Evolutionary conservation across 225 moss, liverwort and hornwort genomes (phyloP).

Genomic region (Physcomitrium patens): DNA sequence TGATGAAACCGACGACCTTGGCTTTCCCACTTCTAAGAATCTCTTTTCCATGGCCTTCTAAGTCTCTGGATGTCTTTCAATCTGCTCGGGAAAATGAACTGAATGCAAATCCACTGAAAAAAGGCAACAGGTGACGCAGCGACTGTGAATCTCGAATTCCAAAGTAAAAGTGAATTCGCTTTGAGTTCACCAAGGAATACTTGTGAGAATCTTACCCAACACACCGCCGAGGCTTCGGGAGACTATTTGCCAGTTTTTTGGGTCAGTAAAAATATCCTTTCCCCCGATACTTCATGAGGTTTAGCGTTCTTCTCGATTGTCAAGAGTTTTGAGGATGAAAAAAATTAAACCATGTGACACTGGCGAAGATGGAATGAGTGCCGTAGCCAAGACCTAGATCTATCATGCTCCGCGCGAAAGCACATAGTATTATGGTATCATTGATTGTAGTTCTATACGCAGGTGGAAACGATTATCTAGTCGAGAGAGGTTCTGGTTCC

Average conservation of each 20-base stretch:
- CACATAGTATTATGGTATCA: conserved; percentile 59
- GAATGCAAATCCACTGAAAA: conserved; percentile 54
- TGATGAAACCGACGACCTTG: conserved; percentile 65
- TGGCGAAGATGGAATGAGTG: background rate
- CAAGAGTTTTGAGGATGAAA: background rate
- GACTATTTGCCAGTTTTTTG: background rate
- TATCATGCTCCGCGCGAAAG: conserved; percentile 52
- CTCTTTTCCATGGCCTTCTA: conserved; percentile 70
- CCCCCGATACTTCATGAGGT: background rate
- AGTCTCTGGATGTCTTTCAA: conserved; percentile 41
- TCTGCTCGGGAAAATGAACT: conserved; percentile 53
- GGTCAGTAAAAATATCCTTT: background rate
- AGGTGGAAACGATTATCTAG: conserved; percentile 64
- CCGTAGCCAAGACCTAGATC: conserved; percentile 56
- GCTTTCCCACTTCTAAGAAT: conserved; percentile 62
- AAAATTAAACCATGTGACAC: background rate
- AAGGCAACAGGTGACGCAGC: background rate
- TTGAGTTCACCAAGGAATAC: background rate
- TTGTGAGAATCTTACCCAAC: background rate
- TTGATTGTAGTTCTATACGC: conserved; percentile 66
- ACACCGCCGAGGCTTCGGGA: background rate
- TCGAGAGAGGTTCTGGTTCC: conserved; percentile 56
- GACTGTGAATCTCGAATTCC: background rate
- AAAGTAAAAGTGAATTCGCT: background rate
- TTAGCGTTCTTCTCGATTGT: background rate